These are phyloP conservation scores for Aspergillus udagawae DNA, from an alignment of 2,329 filamentous ascomycete genomes.

Conservation along the genomic window DNA sequence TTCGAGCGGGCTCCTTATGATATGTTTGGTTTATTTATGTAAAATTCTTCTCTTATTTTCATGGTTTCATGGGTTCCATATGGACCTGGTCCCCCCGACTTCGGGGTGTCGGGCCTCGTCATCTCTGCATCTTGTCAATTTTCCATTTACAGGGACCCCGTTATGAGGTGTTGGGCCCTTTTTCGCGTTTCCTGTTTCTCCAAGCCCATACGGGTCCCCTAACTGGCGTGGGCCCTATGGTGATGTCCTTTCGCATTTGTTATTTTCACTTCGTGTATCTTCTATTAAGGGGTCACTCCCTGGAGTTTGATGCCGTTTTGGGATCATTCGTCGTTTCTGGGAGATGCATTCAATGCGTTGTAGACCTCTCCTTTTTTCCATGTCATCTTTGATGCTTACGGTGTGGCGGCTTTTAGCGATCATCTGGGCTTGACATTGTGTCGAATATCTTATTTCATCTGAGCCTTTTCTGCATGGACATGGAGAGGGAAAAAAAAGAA, in stretches of 20 bases:
- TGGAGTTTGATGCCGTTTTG: conserved; percentile 15
- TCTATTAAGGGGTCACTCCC: conserved; percentile 18
- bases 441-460: conserved; percentile 6
- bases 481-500: neutral
- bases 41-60: conserved; percentile 12
- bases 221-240: neutral
- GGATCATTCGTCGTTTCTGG: conserved; percentile 15
- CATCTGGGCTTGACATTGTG: conserved; percentile 2
- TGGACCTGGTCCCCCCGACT: conserved; percentile 7
- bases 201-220: neutral
- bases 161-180: neutral
- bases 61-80: conserved; percentile 6
- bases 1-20: conserved; percentile 7
- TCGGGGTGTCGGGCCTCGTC: neutral
- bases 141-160: neutral
- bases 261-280: conserved; percentile 24
- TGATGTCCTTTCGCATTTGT: conserved; percentile 2
- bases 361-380: conserved; percentile 1
- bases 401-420: neutral
- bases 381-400: neutral
- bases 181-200: neutral
- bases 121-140: conserved; percentile 2
- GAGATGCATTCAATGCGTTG: conserved; percentile 1
- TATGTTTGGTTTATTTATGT: conserved; percentile 21
- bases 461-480: conserved; percentile 10